These are phyloP conservation scores for Starmera caribaea DNA, from an alignment of 805 yeast species.

Conservation along the genomic window DNA sequence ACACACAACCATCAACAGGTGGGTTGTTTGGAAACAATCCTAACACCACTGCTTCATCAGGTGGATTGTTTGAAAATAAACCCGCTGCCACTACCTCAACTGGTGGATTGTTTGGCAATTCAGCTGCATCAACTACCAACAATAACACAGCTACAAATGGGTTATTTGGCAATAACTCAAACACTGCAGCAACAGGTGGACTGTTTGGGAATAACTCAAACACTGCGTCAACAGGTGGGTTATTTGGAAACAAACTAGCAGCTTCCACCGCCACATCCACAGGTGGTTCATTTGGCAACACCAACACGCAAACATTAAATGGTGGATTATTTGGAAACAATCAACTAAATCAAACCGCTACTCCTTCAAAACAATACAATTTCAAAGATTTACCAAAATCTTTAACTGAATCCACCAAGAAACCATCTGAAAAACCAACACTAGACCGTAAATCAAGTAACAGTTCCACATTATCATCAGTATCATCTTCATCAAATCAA, in stretches of 20 bases:
- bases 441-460: constrained; percentile 16
- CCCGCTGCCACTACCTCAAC: constrained; percentile 2
- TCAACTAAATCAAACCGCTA: constrained; percentile 18
- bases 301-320: not conserved
- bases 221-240: constrained; percentile 4
- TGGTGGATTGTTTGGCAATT: constrained; percentile 14
- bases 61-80: constrained; percentile 19
- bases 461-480: constrained; percentile 12
- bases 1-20: too few relatives aligned
- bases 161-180: constrained; percentile 6
- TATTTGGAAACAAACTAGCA: constrained; percentile 14
- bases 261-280: constrained; percentile 4
- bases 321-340: constrained; percentile 3
- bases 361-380: constrained; percentile 21
- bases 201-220: constrained; percentile 6
- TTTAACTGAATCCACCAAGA: constrained; percentile 22
- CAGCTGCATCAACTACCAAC: constrained; percentile 5
- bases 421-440: constrained; percentile 6
- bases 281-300: constrained; percentile 17
- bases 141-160: not conserved
- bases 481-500: constrained; percentile 7
- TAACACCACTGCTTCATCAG: constrained; percentile 7
- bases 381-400: constrained; percentile 29
- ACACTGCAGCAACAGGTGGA: constrained; percentile 1
- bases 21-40: constrained; percentile 14